Evolutionary conservation across 495 filamentous ascomycete species (phyloP).

Genomic region (Cryomyces antarcticus): DNA sequence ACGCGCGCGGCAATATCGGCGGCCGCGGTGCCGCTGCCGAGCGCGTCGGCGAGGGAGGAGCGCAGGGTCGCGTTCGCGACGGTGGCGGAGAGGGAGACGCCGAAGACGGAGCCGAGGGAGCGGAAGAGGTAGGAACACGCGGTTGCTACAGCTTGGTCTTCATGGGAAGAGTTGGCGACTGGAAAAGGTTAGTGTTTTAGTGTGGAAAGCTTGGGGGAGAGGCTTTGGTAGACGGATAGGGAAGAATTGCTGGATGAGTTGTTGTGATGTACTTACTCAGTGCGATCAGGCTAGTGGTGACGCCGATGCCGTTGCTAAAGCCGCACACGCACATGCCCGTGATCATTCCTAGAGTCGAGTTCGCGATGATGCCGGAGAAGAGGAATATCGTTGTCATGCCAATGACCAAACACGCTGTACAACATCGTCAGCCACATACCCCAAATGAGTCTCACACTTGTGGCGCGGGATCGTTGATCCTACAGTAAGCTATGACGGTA

Average conservation of each 20-base stretch:
- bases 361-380: constrained; percentile 32
- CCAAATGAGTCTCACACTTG: no score
- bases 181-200: no score
- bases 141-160: constrained; percentile 60
- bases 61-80: constrained; percentile 55
- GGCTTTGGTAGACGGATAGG: neutral
- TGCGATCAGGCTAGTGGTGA: constrained; percentile 49
- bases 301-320: constrained; percentile 45
- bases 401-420: constrained; percentile 27
- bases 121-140: constrained; percentile 80
- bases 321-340: constrained; percentile 32
- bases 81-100: constrained; percentile 48
- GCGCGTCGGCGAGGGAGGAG: constrained; percentile 26
- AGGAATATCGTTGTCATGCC: constrained; percentile 36
- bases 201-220: constrained; percentile 5
- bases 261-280: constrained; percentile 25
- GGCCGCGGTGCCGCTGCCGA: constrained; percentile 38
- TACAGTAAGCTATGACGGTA: constrained; percentile 36
- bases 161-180: constrained; percentile 43
- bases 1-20: constrained; percentile 52
- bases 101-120: constrained; percentile 57
- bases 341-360: constrained; percentile 27
- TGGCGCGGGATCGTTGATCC: no score
- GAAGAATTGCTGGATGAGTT: no score
- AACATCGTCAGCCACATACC: no score